phyloP scores from a whole-genome alignment of 1,284 basidiomycete genomes.

The Inonotus obliquus region DNA sequence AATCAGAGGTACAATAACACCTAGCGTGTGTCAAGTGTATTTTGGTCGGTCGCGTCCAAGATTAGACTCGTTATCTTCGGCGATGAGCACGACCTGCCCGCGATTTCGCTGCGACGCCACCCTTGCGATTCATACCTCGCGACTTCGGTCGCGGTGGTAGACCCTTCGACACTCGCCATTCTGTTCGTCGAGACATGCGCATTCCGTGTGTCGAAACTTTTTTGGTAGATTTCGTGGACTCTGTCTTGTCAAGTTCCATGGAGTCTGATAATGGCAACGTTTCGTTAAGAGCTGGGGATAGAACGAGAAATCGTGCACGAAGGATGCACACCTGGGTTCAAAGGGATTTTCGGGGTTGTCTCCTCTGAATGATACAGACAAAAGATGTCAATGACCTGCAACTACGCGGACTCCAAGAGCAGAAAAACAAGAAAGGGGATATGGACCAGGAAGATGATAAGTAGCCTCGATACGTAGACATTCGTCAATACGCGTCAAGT shows the following conservation, averaged over 20 bases:
- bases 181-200: conserved; percentile 62
- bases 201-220: conserved; percentile 71
- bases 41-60: background rate
- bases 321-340: conserved; percentile 4
- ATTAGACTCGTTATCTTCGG: conserved; percentile 45
- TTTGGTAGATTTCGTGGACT: conserved; percentile 26
- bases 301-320: background rate
- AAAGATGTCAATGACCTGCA: background rate
- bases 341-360: background rate
- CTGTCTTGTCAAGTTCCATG: conserved; percentile 47
- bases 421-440: background rate
- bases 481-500: conserved; percentile 15
- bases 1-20: no score
- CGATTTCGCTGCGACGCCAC: conserved; percentile 49
- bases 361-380: conserved; percentile 1
- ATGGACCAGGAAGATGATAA: background rate
- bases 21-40: no score
- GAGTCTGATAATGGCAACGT: conserved; percentile 34
- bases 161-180: conserved; percentile 74
- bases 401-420: background rate
- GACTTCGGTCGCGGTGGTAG: conserved; percentile 45
- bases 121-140: conserved; percentile 63
- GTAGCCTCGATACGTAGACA: background rate
- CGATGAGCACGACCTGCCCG: conserved; percentile 67
- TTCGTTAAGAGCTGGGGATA: background rate